These are phyloP conservation scores for Sporothrix schenckii DNA, from an alignment of 2,329 filamentous ascomycete species.

Conservation along the genomic window DNA sequence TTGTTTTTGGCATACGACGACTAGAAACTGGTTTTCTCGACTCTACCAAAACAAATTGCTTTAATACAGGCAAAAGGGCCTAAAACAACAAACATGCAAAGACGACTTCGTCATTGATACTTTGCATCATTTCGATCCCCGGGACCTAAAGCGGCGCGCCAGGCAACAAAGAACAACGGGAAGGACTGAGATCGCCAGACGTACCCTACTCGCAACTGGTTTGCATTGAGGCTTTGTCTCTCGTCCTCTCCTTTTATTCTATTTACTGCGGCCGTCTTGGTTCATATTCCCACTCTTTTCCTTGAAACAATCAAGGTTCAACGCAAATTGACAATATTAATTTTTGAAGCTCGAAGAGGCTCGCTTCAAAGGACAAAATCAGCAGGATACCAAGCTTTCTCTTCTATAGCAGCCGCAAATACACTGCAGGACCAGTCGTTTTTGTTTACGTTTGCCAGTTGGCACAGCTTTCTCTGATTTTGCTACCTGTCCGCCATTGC, in stretches of 20 bases:
- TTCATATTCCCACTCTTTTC: background rate
- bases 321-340: slow-evolving; percentile 24
- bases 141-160: background rate
- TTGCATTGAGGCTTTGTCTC: slow-evolving; percentile 7
- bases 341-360: slow-evolving; percentile 25
- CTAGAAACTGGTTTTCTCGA: slow-evolving; percentile 16
- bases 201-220: slow-evolving; percentile 20
- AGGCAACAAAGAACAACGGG: background rate
- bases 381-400: background rate
- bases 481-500: slow-evolving; percentile 13
- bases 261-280: background rate
- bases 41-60: background rate
- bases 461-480: background rate
- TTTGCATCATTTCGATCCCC: slow-evolving; percentile 1
- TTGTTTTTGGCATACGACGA: background rate
- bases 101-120: background rate
- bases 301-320: slow-evolving; percentile 10
- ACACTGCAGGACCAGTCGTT: slow-evolving; percentile 21
- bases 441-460: slow-evolving; percentile 14
- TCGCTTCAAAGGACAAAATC: slow-evolving; percentile 22
- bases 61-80: slow-evolving; percentile 16
- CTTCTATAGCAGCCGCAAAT: background rate
- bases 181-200: slow-evolving; percentile 5
- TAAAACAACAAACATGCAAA: slow-evolving; percentile 19
- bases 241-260: background rate